Evolutionary conservation across 2,329 filamentous ascomycete species (phyloP).

Genomic region (Moelleriella libera): DNA sequence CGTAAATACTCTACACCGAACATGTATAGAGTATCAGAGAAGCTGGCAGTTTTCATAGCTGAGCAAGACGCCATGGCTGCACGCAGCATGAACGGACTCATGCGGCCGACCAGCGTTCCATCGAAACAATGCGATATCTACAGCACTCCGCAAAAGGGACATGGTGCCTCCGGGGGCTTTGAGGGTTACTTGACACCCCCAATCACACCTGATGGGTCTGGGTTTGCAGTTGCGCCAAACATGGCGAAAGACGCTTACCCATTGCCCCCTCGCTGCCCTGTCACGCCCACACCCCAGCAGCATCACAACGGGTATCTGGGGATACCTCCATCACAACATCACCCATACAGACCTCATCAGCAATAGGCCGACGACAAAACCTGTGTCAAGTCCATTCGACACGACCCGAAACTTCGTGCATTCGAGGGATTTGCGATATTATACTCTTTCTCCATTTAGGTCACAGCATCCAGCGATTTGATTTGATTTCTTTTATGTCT

Average conservation of each 20-base stretch:
- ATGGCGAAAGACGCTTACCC: conserved; percentile 32
- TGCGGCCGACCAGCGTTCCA: conserved; percentile 40
- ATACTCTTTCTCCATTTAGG: conserved; percentile 9
- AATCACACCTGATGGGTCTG: conserved; percentile 63
- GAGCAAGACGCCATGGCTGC: conserved; percentile 43
- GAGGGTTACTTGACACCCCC: conserved; percentile 75
- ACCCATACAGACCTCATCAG: conserved; percentile 19
- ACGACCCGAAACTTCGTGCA: too few species aligned
- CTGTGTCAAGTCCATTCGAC: too few species aligned
- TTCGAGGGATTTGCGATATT: too few species aligned
- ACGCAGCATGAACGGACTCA: conserved; percentile 36
- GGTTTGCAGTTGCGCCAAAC: conserved; percentile 27
- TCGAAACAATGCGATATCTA: conserved; percentile 48
- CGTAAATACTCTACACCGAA: conserved; percentile 44
- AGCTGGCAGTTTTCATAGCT: conserved; percentile 43
- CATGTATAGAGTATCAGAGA: conserved; percentile 38
- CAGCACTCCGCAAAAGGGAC: conserved; percentile 67
- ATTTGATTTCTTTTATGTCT: conserved; percentile 15
- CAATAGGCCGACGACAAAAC: conserved; percentile 15
- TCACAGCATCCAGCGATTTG: conserved; percentile 33
- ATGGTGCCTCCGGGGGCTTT: conserved; percentile 46
- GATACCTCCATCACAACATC: conserved; percentile 26
- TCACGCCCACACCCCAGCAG: conserved; percentile 42
- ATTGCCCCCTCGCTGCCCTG: conserved; percentile 40
- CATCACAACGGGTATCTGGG: conserved; percentile 19